Percentiles rank a stretch among this genome's conserved stretches.
phyloP scores from a whole-genome alignment of 1,284 basidiomycete genomes.

The Schizophyllum amplum region DNA sequence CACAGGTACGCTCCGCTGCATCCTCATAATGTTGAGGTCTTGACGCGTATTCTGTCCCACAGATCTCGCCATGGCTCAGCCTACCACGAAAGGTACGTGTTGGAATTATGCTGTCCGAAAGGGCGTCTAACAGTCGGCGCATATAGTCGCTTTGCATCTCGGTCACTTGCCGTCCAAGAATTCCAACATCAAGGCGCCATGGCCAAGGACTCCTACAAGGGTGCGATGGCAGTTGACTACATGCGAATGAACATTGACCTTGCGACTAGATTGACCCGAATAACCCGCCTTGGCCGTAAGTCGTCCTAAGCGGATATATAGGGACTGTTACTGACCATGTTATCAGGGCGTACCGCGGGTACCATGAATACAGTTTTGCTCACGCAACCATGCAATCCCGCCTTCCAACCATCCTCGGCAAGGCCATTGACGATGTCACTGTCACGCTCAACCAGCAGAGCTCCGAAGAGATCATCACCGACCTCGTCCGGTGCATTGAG shows the following conservation, averaged over 20 bases:
- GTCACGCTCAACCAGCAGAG: constrained; percentile 85
- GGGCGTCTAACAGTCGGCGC: not conserved
- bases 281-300: constrained; percentile 87
- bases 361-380: constrained; percentile 94
- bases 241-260: not conserved
- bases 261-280: constrained; percentile 69
- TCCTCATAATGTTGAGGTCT: not conserved
- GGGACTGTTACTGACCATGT: not conserved
- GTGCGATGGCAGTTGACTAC: constrained; percentile 27
- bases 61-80: not conserved
- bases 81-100: not conserved
- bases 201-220: constrained; percentile 61
- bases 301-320: not conserved
- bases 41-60: too few relatives aligned
- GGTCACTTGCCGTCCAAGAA: constrained; percentile 66
- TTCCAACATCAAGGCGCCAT: constrained; percentile 50
- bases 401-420: constrained; percentile 91
- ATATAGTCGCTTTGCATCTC: constrained; percentile 50
- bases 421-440: constrained; percentile 91
- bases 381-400: constrained; percentile 92
- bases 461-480: constrained; percentile 79
- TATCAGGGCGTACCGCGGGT: constrained; percentile 70
- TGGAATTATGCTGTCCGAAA: not conserved
- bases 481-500: constrained; percentile 83
- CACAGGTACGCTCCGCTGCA: not conserved